Base-by-base conservation (phyloP, 306 rosid genomes). In the Inga leiocalycina region DNA sequence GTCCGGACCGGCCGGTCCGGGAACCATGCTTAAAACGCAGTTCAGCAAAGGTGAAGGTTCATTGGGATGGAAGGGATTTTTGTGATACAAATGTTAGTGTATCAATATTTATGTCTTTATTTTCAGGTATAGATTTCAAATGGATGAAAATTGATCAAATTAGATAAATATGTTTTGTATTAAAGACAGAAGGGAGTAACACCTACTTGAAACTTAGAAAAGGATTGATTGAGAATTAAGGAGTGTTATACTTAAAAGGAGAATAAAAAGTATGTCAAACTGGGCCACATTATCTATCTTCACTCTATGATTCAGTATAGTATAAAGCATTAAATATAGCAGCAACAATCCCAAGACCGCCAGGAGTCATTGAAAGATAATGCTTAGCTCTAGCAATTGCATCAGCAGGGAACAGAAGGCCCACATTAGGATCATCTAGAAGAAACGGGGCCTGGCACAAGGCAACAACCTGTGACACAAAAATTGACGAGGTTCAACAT, bases 401-500 rank as follows among this genome's bases (percentile, higher is more conserved):
- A 91, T 96, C 99, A 62, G 98, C 99, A 51, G 99, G 99, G 85
- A 96, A 94, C 61, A 96, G 27, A 83, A 96, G 88, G 59, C 98
- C 99, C 37, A 94, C 97, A 82, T 92, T 92, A 71, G 97, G 97
- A 87, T 96, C 98, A 82, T 96, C 97, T 24, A 96, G 93, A 11
- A 96, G 92, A 86, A 96, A 96, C 14, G 99, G 98, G 84, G 99
- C 98, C 85, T 96, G 99, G 90, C 99, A 96, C 86, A 96, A 84
- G 78, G 98, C 98, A 79, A 96, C 97, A 85, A 96, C 99, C 99
- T 96, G 84, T 82, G 81, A 51, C 79, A 75, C 56, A 75, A 71
- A 76, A 67, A 11, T 52, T 75, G 77, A 44, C n/a, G n/a, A 45
- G 66, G 65, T 87, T 85, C 82, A 88, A 75, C 41, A 64, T 71